A percentile compares a stretch with the other conserved stretches of the same genome.
phyloP scores from a whole-genome alignment of 2,329 filamentous ascomycete genomes.

The Plectosphaerella plurivora region DNA sequence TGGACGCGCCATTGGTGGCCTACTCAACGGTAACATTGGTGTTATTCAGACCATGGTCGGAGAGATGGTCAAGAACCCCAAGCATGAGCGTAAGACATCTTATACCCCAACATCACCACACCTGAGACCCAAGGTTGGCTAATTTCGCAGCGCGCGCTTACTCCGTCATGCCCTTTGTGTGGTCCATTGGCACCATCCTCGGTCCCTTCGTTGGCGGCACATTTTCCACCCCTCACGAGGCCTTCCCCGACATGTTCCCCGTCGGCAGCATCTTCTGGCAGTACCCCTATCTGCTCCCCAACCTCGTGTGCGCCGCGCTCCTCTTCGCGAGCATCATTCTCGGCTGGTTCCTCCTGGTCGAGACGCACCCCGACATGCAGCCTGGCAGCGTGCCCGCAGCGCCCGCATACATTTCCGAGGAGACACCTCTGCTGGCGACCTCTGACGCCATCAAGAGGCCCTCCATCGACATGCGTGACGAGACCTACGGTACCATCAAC shows the following conservation, averaged over 20 bases:
- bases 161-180: constrained; percentile 91
- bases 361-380: constrained; percentile 66
- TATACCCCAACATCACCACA: background rate
- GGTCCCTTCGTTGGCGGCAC: constrained; percentile 84
- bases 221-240: constrained; percentile 72
- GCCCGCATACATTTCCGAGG: constrained; percentile 51
- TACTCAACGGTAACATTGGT: constrained; percentile 87
- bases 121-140: constrained; percentile 8
- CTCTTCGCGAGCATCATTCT: constrained; percentile 74
- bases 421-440: constrained; percentile 72
- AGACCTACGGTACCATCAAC: constrained; percentile 73
- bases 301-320: constrained; percentile 74
- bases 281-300: constrained; percentile 86
- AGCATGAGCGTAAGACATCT: constrained; percentile 71
- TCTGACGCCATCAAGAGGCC: constrained; percentile 71
- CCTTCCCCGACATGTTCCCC: constrained; percentile 69
- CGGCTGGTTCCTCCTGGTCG: constrained; percentile 77
- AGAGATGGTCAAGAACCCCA: constrained; percentile 76
- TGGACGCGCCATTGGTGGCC: constrained; percentile 72
- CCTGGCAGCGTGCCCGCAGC: constrained; percentile 19
- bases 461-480: constrained; percentile 68
- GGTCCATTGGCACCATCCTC: constrained; percentile 85
- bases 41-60: constrained; percentile 92
- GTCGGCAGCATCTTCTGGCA: constrained; percentile 63
- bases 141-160: constrained; percentile 66